Evolutionary conservation across 2,329 filamentous ascomycete species (phyloP), one percentile per base, ranked within the genome.

Genomic region (Claviceps citrina): DNA sequence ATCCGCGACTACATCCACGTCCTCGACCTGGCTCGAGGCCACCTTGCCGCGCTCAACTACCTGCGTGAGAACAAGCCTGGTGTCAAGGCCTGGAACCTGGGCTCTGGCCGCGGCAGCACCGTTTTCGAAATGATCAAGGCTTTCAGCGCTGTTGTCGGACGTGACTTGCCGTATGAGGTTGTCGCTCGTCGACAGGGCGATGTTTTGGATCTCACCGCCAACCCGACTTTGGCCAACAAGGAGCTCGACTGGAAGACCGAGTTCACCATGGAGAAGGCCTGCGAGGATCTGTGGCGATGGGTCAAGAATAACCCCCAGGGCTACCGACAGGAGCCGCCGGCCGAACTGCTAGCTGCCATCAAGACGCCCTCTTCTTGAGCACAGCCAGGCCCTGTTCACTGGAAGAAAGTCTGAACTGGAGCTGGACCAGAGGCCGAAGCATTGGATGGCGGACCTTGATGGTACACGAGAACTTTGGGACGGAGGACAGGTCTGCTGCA

Each of bases 1-100:
- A 94, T 95, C 59, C 82, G 91, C 52, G 91, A 98, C 66, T 98
- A 98, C 71, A 95, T 98, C 62, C 87, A 95, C 68, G 84, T 95
- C 43, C 72, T 93, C 47, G 87, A 95, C 56, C 77, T 95, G 19
- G 84, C 87, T 34, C 74, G 74, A 46, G 87, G 87, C 45, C 87
- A 95, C 61, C 68, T 94, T 43, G 75, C 84, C 44, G 91, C 93
- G 18, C 79, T 98, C 51, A 86, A 91, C 66, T 84, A 93, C 66
- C 79, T 95, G 38, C 81, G 82, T 51, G 72, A 82, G 48, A 67
- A 89, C 50, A 74, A 85, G 53, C 89, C 91, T 15, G 91, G 91
- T 42, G 83, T 95, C 49, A 82, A 84, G 59, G 87, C 86, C 42
- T 98, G 89, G 89, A 98, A 98, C 65, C 62, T 98, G 50, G 93